phyloP scores from a whole-genome alignment of 1,139 yeast genomes.

The Lipomyces yarrowii region DNA sequence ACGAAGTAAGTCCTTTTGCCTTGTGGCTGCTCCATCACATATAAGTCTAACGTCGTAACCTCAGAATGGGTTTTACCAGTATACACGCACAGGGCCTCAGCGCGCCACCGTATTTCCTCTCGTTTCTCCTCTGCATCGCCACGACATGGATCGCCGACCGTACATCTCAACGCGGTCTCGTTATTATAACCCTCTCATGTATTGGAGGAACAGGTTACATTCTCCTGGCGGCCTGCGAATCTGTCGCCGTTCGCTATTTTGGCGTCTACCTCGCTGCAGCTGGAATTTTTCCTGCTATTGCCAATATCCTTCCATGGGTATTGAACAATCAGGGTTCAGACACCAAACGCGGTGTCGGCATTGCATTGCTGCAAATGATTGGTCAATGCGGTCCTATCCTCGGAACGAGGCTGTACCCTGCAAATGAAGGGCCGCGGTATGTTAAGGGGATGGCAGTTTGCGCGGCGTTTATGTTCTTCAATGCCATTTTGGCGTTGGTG shows the following conservation, averaged over 20 bases:
- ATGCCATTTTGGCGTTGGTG: background rate
- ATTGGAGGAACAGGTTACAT: constrained; percentile 10
- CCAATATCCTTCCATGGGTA: constrained; percentile 34
- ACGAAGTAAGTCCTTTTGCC: constrained; percentile 6
- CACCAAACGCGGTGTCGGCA: constrained; percentile 36
- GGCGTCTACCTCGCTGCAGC: constrained; percentile 11
- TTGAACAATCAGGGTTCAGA: constrained; percentile 41
- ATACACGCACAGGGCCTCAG: constrained; percentile 33
- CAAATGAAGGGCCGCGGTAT: constrained; percentile 37
- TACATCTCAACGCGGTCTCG: background rate
- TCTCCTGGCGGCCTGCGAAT: constrained; percentile 7
- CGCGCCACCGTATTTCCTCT: constrained; percentile 32
- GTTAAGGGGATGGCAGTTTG: constrained; percentile 35
- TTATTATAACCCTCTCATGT: background rate
- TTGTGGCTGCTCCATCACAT: too few relatives aligned
- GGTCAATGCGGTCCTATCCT: constrained; percentile 42
- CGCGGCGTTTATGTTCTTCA: background rate
- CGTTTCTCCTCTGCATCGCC: background rate
- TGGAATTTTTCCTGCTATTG: constrained; percentile 11
- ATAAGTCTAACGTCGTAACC: background rate
- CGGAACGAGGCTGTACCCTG: constrained; percentile 39
- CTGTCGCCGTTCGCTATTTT: constrained; percentile 7
- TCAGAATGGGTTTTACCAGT: constrained; percentile 30
- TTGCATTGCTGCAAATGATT: constrained; percentile 31
- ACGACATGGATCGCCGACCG: background rate